Evolutionary conservation across 176 grass and related monocot genomes (phyloP).

Genomic region (Aechmea fasciata): DNA sequence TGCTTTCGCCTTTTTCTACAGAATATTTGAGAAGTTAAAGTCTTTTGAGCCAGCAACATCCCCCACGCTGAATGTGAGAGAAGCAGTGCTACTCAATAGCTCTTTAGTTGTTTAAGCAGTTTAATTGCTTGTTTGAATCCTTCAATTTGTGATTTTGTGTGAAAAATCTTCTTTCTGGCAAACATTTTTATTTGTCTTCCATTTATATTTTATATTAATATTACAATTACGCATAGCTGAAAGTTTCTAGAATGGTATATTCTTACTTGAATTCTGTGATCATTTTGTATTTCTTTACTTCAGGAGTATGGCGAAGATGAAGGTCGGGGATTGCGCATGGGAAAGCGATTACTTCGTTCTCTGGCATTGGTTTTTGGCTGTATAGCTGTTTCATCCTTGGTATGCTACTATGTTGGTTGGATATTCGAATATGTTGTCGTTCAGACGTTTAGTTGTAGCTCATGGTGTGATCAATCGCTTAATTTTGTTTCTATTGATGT

Average conservation of each 20-base stretch:
- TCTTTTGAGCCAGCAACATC: constrained; percentile 63
- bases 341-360: constrained; percentile 75
- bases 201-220: constrained; percentile 5
- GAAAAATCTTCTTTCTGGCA: background rate
- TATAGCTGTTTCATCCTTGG: constrained; percentile 62
- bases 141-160: background rate
- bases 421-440: background rate
- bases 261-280: background rate
- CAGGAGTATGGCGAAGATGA: constrained; percentile 92
- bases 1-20: constrained; percentile 85
- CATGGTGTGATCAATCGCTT: background rate
- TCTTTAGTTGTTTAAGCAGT: background rate
- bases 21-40: constrained; percentile 92
- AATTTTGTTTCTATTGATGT: background rate
- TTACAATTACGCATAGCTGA: constrained; percentile 3
- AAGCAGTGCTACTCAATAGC: constrained; percentile 10
- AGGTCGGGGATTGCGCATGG: constrained; percentile 81
- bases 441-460: background rate
- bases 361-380: constrained; percentile 81
- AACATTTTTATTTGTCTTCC: background rate
- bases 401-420: constrained; percentile 12
- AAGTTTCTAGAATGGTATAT: background rate
- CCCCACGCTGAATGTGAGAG: constrained; percentile 76
- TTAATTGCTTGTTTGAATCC: background rate
- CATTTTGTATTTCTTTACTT: constrained; percentile 3